phyloP scores from a whole-genome alignment of 257 asterid species.

The Salvia miltiorrhiza region DNA sequence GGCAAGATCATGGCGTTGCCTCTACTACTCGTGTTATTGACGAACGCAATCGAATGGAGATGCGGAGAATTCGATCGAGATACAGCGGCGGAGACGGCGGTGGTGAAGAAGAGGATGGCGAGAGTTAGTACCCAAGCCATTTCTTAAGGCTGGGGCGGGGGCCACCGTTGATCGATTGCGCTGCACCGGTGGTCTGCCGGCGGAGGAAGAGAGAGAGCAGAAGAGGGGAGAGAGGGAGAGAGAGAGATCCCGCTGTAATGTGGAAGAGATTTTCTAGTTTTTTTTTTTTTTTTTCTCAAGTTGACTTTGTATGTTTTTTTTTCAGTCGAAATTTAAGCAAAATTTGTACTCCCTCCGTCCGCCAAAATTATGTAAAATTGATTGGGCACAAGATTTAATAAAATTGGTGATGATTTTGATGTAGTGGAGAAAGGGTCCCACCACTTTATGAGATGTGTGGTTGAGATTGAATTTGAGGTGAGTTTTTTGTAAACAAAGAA shows the following conservation, averaged over 20 bases:
- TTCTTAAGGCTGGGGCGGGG: slow-evolving; percentile 18
- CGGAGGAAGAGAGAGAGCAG: not conserved
- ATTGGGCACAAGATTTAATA: no score
- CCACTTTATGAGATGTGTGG: no score
- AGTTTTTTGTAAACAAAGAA: no score
- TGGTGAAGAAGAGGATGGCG: slow-evolving; percentile 29
- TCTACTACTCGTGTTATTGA: not conserved
- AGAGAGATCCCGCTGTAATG: slow-evolving; percentile 7
- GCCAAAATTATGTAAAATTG: no score
- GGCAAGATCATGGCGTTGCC: slow-evolving; percentile 42
- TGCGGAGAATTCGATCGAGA: slow-evolving; percentile 13
- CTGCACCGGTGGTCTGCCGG: slow-evolving; percentile 15
- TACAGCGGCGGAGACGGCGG: slow-evolving; percentile 18
- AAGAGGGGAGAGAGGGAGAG: not conserved
- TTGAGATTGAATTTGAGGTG: no score
- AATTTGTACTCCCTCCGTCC: no score
- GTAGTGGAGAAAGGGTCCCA: no score
- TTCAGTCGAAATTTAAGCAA: not conserved
- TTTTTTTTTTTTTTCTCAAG: not conserved
- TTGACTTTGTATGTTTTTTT: slow-evolving; percentile 1
- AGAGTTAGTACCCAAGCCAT: slow-evolving; percentile 34
- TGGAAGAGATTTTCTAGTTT: not conserved
- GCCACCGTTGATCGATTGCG: slow-evolving; percentile 21
- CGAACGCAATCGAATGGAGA: slow-evolving; percentile 17
- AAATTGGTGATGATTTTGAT: no score